These are phyloP conservation scores for Quercus glauca DNA, from an alignment of 306 rosid genomes.

Conservation along the genomic window DNA sequence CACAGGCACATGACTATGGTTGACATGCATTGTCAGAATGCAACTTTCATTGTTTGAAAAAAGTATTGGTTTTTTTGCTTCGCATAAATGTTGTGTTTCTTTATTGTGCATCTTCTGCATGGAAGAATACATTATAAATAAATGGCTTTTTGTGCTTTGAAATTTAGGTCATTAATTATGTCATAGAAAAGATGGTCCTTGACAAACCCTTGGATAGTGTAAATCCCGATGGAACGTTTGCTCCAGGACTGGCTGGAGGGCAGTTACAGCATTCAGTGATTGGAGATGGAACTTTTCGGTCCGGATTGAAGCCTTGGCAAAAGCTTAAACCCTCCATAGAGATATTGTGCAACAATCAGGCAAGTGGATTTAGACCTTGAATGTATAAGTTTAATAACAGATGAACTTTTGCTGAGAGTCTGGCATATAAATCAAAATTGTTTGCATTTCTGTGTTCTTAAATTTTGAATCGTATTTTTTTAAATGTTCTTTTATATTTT, in stretches of 20 bases:
- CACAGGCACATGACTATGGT: background rate
- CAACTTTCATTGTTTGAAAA: background rate
- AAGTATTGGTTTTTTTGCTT: background rate
- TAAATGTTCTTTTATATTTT: no score
- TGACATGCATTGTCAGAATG: background rate
- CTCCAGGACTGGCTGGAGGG: slow-evolving; percentile 67
- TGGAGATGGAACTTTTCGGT: slow-evolving; percentile 83
- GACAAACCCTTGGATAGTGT: slow-evolving; percentile 77
- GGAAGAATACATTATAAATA: slow-evolving; percentile 6
- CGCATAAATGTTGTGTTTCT: background rate
- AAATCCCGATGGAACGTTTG: slow-evolving; percentile 59
- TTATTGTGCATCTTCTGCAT: background rate
- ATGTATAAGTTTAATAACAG: background rate
- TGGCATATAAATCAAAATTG: background rate
- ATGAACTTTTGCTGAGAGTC: background rate
- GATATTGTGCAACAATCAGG: slow-evolving; percentile 95
- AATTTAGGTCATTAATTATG: slow-evolving; percentile 85
- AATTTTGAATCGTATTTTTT: no score
- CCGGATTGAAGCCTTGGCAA: slow-evolving; percentile 88
- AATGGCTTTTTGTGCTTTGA: background rate
- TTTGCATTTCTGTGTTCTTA: no score
- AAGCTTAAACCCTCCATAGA: slow-evolving; percentile 89
- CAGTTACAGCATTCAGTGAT: slow-evolving; percentile 44
- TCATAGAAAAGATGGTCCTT: slow-evolving; percentile 89
- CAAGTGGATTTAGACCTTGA: slow-evolving; percentile 33